These are phyloP conservation scores for Leishmania turanica DNA, from an alignment of 208 protist genomes.

Conservation along the genomic window DNA sequence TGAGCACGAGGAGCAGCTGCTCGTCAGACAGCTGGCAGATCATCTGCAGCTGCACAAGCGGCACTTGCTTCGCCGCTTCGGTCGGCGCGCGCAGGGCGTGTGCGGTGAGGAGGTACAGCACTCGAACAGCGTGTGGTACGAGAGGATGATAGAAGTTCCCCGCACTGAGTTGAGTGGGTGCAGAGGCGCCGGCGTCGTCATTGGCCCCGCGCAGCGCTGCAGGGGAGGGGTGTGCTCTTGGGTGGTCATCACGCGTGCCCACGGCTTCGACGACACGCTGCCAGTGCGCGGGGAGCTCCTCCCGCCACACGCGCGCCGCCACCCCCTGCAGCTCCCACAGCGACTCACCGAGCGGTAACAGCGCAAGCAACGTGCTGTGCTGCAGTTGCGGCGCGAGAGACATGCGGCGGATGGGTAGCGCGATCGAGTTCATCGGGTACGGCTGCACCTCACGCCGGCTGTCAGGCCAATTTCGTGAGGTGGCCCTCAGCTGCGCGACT, in stretches of 20 bases:
- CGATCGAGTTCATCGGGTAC: slow-evolving; percentile 32
- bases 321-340: slow-evolving; percentile 45
- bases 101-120: slow-evolving; percentile 60
- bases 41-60: slow-evolving; percentile 54
- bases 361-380: slow-evolving; percentile 37
- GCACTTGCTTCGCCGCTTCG: slow-evolving; percentile 53
- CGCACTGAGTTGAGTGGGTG: slow-evolving; percentile 9
- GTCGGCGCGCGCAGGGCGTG: slow-evolving; percentile 38
- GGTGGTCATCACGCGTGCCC: not conserved
- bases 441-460: slow-evolving; percentile 16
- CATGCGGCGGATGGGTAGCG: slow-evolving; percentile 28
- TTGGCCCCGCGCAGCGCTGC: not conserved
- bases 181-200: not conserved
- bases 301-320: slow-evolving; percentile 15
- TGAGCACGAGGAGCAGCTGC: slow-evolving; percentile 44
- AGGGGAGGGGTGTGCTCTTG: not conserved
- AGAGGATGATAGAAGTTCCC: slow-evolving; percentile 62
- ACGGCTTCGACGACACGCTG: slow-evolving; percentile 5
- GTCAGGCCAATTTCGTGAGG: not conserved
- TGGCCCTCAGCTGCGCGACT: not conserved
- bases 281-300: slow-evolving; percentile 18
- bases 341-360: slow-evolving; percentile 49
- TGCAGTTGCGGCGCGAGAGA: slow-evolving; percentile 46
- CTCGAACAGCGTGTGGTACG: slow-evolving; percentile 55
- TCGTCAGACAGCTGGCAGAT: slow-evolving; percentile 71